phyloP scores from a whole-genome alignment of 2,329 filamentous ascomycete species.

The Claviceps arundinis region DNA sequence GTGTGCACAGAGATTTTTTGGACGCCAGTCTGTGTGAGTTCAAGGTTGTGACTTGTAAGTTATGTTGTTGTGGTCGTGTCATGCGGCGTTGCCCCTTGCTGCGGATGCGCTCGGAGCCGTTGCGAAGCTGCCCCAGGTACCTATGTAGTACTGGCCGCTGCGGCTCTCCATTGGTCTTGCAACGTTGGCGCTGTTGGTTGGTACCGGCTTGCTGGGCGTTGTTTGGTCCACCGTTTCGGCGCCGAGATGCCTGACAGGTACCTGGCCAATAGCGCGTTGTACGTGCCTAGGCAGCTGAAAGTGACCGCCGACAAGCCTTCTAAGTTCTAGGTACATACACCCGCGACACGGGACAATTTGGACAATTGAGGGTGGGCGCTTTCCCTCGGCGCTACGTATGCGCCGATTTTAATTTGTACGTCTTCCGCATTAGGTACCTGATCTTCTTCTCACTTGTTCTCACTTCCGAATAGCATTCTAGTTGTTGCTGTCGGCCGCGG shows the following conservation, averaged over 20 bases:
- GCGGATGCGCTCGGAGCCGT: no score
- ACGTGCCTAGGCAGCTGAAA: slow-evolving; percentile 12
- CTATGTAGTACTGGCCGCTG: neutral
- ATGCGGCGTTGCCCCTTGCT: no score
- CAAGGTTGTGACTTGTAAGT: no score
- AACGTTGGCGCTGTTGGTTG: neutral
- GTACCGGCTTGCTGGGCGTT: neutral
- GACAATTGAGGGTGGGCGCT: no score
- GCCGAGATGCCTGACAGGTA: slow-evolving; percentile 11
- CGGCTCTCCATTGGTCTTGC: neutral
- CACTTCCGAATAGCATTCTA: neutral
- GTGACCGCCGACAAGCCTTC: neutral
- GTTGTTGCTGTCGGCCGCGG: neutral
- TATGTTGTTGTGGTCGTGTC: no score
- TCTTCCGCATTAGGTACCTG: neutral
- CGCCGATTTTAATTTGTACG: no score
- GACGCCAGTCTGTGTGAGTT: no score
- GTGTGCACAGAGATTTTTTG: neutral
- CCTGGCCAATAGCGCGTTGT: slow-evolving; percentile 16
- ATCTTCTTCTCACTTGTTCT: neutral
- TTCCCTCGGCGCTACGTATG: no score
- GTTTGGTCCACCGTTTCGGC: neutral
- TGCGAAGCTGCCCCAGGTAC: no score
- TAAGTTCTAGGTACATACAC: neutral
- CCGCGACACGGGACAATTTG: no score